Evolutionary conservation across 2,329 filamentous ascomycete genomes (phyloP).

Genomic region (Cladosporium halotolerans): DNA sequence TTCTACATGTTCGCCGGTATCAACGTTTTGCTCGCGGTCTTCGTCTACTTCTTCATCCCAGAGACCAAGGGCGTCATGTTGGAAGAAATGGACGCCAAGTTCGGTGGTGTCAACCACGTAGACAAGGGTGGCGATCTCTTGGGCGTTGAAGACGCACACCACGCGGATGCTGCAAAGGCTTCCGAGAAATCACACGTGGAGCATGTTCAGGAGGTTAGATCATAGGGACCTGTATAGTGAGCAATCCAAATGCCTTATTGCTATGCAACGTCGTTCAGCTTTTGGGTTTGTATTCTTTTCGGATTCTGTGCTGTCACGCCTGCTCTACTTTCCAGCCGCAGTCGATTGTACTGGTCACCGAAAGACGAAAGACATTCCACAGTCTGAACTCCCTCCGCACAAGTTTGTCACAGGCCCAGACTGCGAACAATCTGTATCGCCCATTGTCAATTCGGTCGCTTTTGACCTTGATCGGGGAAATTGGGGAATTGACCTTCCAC

Average conservation of each 20-base stretch:
- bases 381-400: neutral
- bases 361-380: neutral
- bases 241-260: neutral
- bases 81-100: conserved; percentile 52
- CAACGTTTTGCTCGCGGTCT: conserved; percentile 35
- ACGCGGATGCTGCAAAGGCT: conserved; percentile 18
- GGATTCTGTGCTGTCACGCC: neutral
- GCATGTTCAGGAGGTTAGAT: conserved; percentile 14
- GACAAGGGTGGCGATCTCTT: conserved; percentile 48
- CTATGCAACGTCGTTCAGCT: neutral
- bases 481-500: neutral
- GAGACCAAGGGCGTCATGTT: conserved; percentile 43
- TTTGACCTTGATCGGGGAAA: neutral
- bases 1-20: conserved; percentile 52
- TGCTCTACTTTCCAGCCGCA: neutral
- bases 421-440: neutral
- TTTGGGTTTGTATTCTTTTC: neutral
- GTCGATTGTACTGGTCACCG: neutral
- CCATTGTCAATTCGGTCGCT: neutral
- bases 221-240: neutral
- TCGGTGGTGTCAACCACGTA: conserved; percentile 52
- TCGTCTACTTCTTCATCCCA: conserved; percentile 38
- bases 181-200: conserved; percentile 14
- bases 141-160: conserved; percentile 30
- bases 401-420: neutral